These are phyloP conservation scores for Peterozyma toletana DNA, from an alignment of 805 yeast genomes.

Conservation along the genomic window DNA sequence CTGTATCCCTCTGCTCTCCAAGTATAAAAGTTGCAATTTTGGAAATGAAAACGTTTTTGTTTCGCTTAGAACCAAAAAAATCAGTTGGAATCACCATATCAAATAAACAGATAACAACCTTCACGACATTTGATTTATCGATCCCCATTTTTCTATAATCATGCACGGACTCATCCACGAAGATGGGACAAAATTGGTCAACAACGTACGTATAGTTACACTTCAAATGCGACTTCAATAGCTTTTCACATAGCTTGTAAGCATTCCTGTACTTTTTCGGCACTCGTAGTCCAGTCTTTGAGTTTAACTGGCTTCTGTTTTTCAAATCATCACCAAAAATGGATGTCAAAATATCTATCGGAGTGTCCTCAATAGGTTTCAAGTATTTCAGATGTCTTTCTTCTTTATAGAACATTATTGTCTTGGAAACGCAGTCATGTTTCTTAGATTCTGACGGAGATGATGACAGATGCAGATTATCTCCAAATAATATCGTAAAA, in stretches of 20 bases:
- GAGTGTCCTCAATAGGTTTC: slow-evolving; percentile 17
- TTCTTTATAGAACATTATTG: slow-evolving; percentile 20
- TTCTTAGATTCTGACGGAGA: neutral
- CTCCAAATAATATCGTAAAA: slow-evolving; percentile 15
- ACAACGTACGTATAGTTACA: slow-evolving; percentile 29
- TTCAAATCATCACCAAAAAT: slow-evolving; percentile 11
- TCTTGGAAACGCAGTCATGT: slow-evolving; percentile 10
- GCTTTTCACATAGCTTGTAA: slow-evolving; percentile 11
- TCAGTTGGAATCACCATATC: slow-evolving; percentile 43
- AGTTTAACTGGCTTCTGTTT: slow-evolving; percentile 1
- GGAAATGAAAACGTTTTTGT: slow-evolving; percentile 32
- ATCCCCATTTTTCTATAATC: slow-evolving; percentile 15
- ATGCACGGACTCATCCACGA: slow-evolving; percentile 23
- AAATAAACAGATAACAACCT: slow-evolving; percentile 33
- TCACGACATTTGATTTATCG: slow-evolving; percentile 22
- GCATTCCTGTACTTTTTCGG: slow-evolving; percentile 18
- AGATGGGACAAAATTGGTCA: slow-evolving; percentile 22
- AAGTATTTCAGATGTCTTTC: slow-evolving; percentile 7
- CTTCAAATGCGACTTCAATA: slow-evolving; percentile 26
- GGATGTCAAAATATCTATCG: slow-evolving; percentile 5
- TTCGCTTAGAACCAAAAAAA: slow-evolving; percentile 44
- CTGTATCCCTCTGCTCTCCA: slow-evolving; percentile 26
- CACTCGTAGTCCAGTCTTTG: neutral
- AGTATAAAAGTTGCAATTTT: slow-evolving; percentile 30
- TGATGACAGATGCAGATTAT: neutral